Conservation (phyloP, 2,329 filamentous ascomycete species). For the Zymoseptoria tritici region DNA sequence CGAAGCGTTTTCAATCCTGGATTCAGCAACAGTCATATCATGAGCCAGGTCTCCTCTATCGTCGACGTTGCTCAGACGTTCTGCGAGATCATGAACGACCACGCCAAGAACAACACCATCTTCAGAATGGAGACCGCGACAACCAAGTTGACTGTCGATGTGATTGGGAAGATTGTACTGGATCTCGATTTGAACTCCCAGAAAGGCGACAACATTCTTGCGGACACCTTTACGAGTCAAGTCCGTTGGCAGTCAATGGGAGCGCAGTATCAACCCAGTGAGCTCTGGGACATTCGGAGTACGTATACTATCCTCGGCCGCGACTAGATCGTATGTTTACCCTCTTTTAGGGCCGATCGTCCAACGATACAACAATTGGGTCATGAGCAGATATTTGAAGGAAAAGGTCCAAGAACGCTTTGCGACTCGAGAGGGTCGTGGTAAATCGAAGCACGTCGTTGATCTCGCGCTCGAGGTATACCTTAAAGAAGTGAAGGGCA, state of each 20-base stretch:
- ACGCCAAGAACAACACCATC: constrained; percentile 30
- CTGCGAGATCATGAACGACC: constrained; percentile 28
- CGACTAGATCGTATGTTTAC: no score
- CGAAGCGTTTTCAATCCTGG: constrained; percentile 38
- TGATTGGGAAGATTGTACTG: constrained; percentile 36
- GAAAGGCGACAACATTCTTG: constrained; percentile 29
- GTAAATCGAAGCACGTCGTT: constrained; percentile 30
- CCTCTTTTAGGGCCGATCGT: constrained; percentile 18
- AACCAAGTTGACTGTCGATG: constrained; percentile 36
- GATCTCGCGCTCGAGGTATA: constrained; percentile 32
- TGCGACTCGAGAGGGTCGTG: constrained; percentile 25
- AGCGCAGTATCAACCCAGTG: constrained; percentile 30
- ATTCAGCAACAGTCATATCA: constrained; percentile 33
- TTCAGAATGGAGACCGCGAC: constrained; percentile 36
- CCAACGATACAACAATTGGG: constrained; percentile 29
- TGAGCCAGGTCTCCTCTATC: constrained; percentile 33
- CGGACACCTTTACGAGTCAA: constrained; percentile 31
- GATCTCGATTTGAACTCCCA: constrained; percentile 34
- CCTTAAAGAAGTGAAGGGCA: constrained; percentile 31
- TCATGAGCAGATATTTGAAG: constrained; percentile 31
- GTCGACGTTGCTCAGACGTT: constrained; percentile 31
- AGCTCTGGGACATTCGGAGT: constrained; percentile 29
- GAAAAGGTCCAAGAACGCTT: constrained; percentile 33
- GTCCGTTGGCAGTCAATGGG: constrained; percentile 31
- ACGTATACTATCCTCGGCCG: no score